Percentiles rank a stretch among this genome's conserved stretches.
These are phyloP conservation scores for Cytospora chrysosperma DNA, from an alignment of 2,329 filamentous ascomycete genomes.

Conservation along the genomic window DNA sequence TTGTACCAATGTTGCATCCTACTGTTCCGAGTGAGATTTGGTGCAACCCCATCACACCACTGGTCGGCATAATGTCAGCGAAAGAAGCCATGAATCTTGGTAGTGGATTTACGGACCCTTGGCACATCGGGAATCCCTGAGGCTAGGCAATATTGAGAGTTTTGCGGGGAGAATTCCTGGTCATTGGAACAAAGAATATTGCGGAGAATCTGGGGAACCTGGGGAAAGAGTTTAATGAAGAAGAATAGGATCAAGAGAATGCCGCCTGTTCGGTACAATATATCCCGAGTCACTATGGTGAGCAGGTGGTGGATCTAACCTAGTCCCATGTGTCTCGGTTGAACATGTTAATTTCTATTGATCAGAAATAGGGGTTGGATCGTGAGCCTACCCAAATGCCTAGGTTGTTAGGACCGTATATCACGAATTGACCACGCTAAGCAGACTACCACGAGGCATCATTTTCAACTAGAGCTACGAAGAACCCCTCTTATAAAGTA, in stretches of 20 bases:
- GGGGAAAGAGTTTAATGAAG: background rate
- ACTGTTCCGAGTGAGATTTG: conserved; percentile 3
- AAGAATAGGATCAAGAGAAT: background rate
- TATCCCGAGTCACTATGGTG: background rate
- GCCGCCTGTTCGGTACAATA: background rate
- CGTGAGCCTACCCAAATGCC: no score
- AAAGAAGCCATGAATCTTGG: conserved; percentile 3
- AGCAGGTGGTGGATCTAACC: background rate
- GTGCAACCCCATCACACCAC: background rate
- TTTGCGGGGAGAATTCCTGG: background rate
- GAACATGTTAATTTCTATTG: no score
- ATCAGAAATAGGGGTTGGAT: no score
- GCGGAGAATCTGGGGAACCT: background rate
- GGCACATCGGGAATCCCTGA: background rate
- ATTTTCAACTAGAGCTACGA: no score
- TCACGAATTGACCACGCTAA: no score
- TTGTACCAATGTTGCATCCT: background rate
- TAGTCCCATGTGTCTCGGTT: no score
- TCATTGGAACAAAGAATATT: background rate
- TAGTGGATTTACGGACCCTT: conserved; percentile 5
- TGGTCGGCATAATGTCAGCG: conserved; percentile 10
- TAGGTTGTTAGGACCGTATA: no score
- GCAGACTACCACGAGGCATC: no score
- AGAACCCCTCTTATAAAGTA: no score
- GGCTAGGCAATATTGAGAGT: background rate